Base-by-base conservation (phyloP, 1,139 yeast genomes). In the Suhomyces coccinellae region DNA sequence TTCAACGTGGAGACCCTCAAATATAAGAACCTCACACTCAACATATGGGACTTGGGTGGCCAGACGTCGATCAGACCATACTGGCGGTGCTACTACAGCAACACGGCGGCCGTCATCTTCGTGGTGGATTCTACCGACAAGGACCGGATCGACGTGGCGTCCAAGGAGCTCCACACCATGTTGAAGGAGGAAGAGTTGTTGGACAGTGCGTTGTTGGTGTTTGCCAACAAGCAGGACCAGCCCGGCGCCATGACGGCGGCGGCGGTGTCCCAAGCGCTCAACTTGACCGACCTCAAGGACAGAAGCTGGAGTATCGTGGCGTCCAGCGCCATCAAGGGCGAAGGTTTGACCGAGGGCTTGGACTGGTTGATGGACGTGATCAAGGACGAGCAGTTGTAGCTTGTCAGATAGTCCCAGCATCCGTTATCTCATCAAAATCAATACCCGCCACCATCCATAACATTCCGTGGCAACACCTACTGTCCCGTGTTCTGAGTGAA, bases 291-390 rank as follows among this genome's bases (percentile, higher is more conserved):
- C 47, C 76, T 93, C 62, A 91, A 91, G 66, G 99, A 93, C 66
- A 80, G 99, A 64, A 87, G 96, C 62, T 93, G 99, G 99, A 88
- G 97, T 58, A 93, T 93, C 53, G 96, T 91, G 51, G 97, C 97
- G 5, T 87, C 96, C 55, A 87, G 96, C 70, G 99, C 99, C 22
- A 82, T 91, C 49, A 86, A 89, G 54, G 99, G 99, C 38, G 97
- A 93, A 63, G 99, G 98, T 33, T 79, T 93, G 58, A 85, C 89
- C 15, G 98, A 93, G 66, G 99, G 99, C 42, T 77, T 93, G 60
- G 98, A 93, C 66, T 93, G 99, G 99, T 56, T 93, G 59, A 95
- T 90, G 67, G 97, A 93, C 61, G 97, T 90, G 38, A 90, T 93
- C 53, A 87, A 88, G 65, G 99, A 93, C 59, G 97, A 87, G 63